phyloP scores from a whole-genome alignment of 1,284 basidiomycete genomes.

The Peniophora sp. region DNA sequence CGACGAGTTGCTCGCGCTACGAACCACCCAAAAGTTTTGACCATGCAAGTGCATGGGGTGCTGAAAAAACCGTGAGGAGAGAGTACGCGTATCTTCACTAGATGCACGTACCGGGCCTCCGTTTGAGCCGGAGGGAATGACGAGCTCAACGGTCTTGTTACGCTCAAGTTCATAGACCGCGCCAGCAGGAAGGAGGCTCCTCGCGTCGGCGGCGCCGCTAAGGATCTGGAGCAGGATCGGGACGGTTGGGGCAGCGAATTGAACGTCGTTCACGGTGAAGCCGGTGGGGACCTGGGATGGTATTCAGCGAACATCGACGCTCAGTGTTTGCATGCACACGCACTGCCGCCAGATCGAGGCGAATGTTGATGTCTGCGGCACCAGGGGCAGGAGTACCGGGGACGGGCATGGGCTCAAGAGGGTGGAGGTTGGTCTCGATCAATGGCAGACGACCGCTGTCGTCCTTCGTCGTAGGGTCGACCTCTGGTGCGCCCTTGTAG shows the following conservation, averaged over 20 bases:
- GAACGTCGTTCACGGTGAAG: conserved; percentile 18
- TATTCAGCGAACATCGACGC: not conserved
- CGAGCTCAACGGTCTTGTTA: conserved; percentile 25
- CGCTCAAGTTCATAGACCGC: conserved; percentile 19
- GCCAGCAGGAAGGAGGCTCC: conserved; percentile 20
- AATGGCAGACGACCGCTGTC: conserved; percentile 7
- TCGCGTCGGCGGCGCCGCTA: conserved; percentile 20
- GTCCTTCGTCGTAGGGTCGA: conserved; percentile 3
- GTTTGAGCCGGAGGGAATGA: conserved; percentile 18
- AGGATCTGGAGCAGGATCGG: conserved; percentile 28
- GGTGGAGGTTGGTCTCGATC: conserved; percentile 17
- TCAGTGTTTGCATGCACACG: not conserved
- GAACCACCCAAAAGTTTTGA: conserved; percentile 19
- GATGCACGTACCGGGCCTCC: too few relatives aligned
- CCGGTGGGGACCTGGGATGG: not conserved
- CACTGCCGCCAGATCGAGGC: conserved; percentile 16
- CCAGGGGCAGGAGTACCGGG: conserved; percentile 17
- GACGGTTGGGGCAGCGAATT: conserved; percentile 17
- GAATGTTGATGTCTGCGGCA: conserved; percentile 19
- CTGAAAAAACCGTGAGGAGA: too few relatives aligned
- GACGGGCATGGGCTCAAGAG: not conserved
- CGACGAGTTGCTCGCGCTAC: conserved; percentile 14
- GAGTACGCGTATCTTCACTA: too few relatives aligned
- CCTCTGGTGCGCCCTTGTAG: not conserved
- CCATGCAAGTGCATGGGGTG: conserved; percentile 1